Conservation (phyloP, 2,329 filamentous ascomycete genomes). For the Amauroascus verrucosus region DNA sequence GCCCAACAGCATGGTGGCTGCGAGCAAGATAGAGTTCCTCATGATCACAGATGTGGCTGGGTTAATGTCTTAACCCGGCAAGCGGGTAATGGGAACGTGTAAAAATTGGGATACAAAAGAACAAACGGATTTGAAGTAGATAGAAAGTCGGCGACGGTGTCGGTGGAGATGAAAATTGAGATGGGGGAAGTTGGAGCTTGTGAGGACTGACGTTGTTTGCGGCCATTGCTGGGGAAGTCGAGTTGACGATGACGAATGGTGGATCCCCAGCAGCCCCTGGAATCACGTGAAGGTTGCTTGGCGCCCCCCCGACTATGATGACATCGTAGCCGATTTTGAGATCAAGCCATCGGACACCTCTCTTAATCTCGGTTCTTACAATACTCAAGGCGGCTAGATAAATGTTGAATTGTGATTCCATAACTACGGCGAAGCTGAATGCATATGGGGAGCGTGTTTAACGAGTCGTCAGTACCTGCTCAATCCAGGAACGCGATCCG, state of each 20-base stretch:
- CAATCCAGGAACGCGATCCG: neutral
- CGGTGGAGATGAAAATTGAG: slow-evolving; percentile 4
- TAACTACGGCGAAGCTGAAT: no score
- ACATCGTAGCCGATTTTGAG: neutral
- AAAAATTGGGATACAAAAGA: neutral
- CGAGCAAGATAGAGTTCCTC: slow-evolving; percentile 75
- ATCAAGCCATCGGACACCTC: no score
- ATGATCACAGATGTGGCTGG: slow-evolving; percentile 42
- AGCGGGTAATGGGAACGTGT: neutral
- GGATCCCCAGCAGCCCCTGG: neutral
- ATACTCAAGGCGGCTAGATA: no score
- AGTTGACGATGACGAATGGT: slow-evolving; percentile 11
- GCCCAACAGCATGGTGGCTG: slow-evolving; percentile 69
- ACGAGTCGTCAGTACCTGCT: no score
- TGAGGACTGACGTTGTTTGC: slow-evolving; percentile 8
- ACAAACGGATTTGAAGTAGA: neutral
- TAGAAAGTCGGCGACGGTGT: neutral
- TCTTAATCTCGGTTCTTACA: no score
- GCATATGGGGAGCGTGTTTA: no score
- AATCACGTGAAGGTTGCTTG: slow-evolving; percentile 1
- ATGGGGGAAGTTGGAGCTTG: slow-evolving; percentile 9
- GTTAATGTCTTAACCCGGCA: neutral
- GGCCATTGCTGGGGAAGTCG: neutral
- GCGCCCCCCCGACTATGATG: neutral
- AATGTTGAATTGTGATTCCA: no score